Evolutionary conservation across 805 yeast species (phyloP).

Genomic region (Candida nitratophila): DNA sequence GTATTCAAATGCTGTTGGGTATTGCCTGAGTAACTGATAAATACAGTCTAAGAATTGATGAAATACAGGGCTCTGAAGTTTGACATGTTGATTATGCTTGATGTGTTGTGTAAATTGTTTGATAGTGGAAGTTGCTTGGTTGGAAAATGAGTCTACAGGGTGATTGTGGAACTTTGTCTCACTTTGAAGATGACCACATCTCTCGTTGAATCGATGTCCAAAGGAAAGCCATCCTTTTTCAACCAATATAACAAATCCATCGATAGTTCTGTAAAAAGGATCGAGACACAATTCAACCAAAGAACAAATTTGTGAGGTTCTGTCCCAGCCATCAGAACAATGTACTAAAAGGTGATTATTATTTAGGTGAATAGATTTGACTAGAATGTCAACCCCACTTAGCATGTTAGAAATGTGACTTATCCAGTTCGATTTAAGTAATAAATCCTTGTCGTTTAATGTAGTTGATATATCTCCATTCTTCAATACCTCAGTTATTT

Average conservation of each 20-base stretch:
- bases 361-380: conserved; percentile 76
- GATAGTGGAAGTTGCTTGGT: conserved; percentile 30
- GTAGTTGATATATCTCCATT: conserved; percentile 56
- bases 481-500: conserved; percentile 53
- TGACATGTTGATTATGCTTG: conserved; percentile 40
- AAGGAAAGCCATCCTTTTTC: conserved; percentile 96
- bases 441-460: conserved; percentile 41
- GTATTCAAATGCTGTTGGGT: conserved; percentile 72
- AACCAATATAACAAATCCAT: conserved; percentile 78
- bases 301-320: conserved; percentile 86
- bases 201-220: conserved; percentile 83
- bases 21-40: conserved; percentile 67
- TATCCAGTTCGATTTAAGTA: conserved; percentile 73
- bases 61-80: conserved; percentile 82
- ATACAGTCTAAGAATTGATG: conserved; percentile 91
- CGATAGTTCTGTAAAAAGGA: conserved; percentile 80
- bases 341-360: conserved; percentile 80
- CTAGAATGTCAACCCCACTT: conserved; percentile 68
- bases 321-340: conserved; percentile 98
- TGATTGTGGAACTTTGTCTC: conserved; percentile 44
- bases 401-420: conserved; percentile 61
- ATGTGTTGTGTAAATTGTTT: conserved; percentile 44
- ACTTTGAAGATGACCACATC: conserved; percentile 68
- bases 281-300: conserved; percentile 82
- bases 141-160: conserved; percentile 24